These are phyloP conservation scores for Keithomyces neogunnii DNA, from an alignment of 2,329 filamentous ascomycete genomes.

Conservation along the genomic window DNA sequence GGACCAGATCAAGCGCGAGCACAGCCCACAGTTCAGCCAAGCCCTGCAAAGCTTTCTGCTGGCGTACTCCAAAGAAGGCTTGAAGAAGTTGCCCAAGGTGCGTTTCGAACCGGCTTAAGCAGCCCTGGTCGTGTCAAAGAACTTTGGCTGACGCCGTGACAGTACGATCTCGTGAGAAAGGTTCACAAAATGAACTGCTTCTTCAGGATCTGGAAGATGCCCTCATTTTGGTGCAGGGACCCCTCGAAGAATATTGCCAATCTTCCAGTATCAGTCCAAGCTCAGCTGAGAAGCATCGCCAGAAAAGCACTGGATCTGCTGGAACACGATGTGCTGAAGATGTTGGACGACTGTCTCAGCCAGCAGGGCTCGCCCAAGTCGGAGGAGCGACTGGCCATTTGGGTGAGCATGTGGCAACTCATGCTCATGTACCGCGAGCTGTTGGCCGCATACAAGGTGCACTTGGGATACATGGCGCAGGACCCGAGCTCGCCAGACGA, in stretches of 20 bases:
- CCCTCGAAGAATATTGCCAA: conserved; percentile 26
- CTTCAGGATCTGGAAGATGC: conserved; percentile 39
- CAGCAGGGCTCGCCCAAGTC: conserved; percentile 29
- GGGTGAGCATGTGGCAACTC: conserved; percentile 41
- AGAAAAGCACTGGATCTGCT: conserved; percentile 25
- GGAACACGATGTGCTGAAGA: conserved; percentile 31
- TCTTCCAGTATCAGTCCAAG: conserved; percentile 31
- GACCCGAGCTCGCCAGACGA: conserved; percentile 14
- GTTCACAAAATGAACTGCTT: conserved; percentile 40
- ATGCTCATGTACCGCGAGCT: conserved; percentile 40
- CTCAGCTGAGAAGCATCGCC: conserved; percentile 31
- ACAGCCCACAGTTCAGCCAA: conserved; percentile 21
- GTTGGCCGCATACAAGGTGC: conserved; percentile 20
- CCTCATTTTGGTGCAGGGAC: conserved; percentile 31
- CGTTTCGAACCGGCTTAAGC: conserved; percentile 2
- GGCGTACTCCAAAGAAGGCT: conserved; percentile 25
- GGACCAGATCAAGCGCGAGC: conserved; percentile 26
- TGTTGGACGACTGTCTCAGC: conserved; percentile 29
- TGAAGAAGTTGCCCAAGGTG: conserved; percentile 30
- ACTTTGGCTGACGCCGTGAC: conserved; percentile 12
- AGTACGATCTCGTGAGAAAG: conserved; percentile 33
- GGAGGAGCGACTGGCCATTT: conserved; percentile 34
- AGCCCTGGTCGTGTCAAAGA: too few relatives aligned
- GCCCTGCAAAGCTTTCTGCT: conserved; percentile 29
- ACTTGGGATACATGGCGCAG: conserved; percentile 16